Evolutionary conservation across 805 yeast species (phyloP).

Genomic region (Pichia californica): DNA sequence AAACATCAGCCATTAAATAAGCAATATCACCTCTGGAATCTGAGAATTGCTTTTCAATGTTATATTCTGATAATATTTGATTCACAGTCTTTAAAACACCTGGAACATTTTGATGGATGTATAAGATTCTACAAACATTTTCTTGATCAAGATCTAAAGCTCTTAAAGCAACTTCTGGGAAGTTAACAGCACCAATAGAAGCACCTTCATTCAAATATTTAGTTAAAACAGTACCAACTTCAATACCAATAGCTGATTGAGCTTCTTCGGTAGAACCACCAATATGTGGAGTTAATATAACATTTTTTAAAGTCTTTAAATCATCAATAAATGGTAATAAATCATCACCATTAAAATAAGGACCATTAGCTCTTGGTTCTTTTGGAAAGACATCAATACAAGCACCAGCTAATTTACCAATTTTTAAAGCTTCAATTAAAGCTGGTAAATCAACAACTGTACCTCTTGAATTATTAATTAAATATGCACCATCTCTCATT

Average conservation of each 20-base stretch:
- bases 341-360: slow-evolving; percentile 54
- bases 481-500: slow-evolving; percentile 93
- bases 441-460: slow-evolving; percentile 97
- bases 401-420: slow-evolving; percentile 94
- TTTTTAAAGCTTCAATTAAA: slow-evolving; percentile 80
- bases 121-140: slow-evolving; percentile 85
- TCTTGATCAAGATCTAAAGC: slow-evolving; percentile 82
- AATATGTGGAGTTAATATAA: slow-evolving; percentile 92
- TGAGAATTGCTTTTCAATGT: slow-evolving; percentile 97
- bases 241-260: slow-evolving; percentile 94
- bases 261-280: slow-evolving; percentile 99
- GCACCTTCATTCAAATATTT: slow-evolving; percentile 95
- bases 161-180: slow-evolving; percentile 96
- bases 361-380: slow-evolving; percentile 97
- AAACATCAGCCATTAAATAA: slow-evolving; percentile 94
- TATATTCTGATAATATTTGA: slow-evolving; percentile 88
- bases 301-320: slow-evolving; percentile 73
- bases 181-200: slow-evolving; percentile 92
- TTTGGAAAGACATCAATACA: slow-evolving; percentile 95
- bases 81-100: slow-evolving; percentile 98
- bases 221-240: slow-evolving; percentile 79
- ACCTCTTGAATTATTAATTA: slow-evolving; percentile 96
- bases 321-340: slow-evolving; percentile 83
- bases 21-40: slow-evolving; percentile 96
- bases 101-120: slow-evolving; percentile 96